Conservation (phyloP, 176 grass and related monocot species). For the Coix lacrymajobi region DNA sequence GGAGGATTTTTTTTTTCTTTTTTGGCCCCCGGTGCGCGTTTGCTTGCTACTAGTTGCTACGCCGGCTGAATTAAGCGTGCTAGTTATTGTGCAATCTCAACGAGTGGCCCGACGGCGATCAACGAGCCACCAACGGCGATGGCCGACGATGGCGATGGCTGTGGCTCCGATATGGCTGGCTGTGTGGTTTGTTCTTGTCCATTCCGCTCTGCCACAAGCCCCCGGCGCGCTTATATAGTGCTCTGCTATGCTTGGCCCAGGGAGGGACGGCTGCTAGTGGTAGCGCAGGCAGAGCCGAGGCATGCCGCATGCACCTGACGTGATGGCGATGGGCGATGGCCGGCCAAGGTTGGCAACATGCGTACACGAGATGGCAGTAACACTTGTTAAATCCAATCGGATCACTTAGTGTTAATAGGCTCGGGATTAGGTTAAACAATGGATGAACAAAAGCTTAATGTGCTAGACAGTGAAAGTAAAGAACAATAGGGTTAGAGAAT, state of each 20-base stretch:
- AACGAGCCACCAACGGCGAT: conserved; percentile 18
- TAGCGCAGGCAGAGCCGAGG: too few relatives aligned
- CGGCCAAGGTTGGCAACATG: too few relatives aligned
- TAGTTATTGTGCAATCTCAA: conserved; percentile 39
- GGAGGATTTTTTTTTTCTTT: background rate
- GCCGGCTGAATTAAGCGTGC: background rate
- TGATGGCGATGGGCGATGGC: background rate
- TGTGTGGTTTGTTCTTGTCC: conserved; percentile 51
- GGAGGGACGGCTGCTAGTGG: background rate
- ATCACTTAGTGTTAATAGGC: too few relatives aligned
- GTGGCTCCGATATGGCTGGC: conserved; percentile 28
- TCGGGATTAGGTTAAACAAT: too few relatives aligned
- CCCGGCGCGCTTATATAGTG: conserved; percentile 41
- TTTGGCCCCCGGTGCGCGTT: background rate
- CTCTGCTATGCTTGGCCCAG: background rate
- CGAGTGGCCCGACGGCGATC: conserved; percentile 28
- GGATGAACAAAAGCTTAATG: too few relatives aligned
- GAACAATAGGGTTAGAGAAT: too few relatives aligned
- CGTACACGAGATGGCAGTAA: background rate
- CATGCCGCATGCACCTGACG: background rate
- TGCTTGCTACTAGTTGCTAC: background rate
- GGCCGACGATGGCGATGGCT: conserved; percentile 30
- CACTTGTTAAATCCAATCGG: too few relatives aligned
- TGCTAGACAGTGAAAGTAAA: too few relatives aligned
- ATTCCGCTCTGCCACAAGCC: conserved; percentile 37